These are phyloP conservation scores for Amylocarpus encephaloides DNA, from an alignment of 2,329 filamentous ascomycete genomes.

Conservation along the genomic window DNA sequence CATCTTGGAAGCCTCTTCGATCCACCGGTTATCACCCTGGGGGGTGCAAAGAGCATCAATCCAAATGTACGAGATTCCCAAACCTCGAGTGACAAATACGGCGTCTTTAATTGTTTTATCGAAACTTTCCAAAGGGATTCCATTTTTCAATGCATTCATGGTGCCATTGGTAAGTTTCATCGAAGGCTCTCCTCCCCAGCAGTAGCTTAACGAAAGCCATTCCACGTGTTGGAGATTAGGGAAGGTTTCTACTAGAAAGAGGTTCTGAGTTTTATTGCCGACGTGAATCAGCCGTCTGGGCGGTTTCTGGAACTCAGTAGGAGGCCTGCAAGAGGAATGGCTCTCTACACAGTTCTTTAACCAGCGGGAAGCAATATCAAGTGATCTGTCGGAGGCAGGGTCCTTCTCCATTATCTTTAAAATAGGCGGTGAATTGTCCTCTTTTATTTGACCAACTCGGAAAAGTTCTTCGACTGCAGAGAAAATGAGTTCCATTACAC, in stretches of 20 bases:
- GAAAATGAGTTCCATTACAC: no score
- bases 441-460: conserved; percentile 6
- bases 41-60: conserved; percentile 15
- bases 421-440: conserved; percentile 13
- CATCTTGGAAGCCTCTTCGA: conserved; percentile 14
- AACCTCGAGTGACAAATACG: conserved; percentile 12
- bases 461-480: no score
- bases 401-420: conserved; percentile 12
- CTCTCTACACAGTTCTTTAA: conserved; percentile 11
- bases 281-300: conserved; percentile 13
- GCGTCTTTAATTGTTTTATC: conserved; percentile 14
- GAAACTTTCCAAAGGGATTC: conserved; percentile 9
- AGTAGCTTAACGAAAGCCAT: conserved; percentile 14
- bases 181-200: conserved; percentile 13
- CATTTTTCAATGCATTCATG: conserved; percentile 9
- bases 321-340: conserved; percentile 11
- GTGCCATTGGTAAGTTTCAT: conserved; percentile 9
- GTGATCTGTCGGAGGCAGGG: conserved; percentile 9
- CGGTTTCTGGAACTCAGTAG: conserved; percentile 14
- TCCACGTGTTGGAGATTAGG: conserved; percentile 11
- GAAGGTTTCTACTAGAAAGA: conserved; percentile 12
- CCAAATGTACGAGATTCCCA: conserved; percentile 15
- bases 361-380: conserved; percentile 13
- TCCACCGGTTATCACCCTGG: conserved; percentile 10
- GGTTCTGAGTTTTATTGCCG: conserved; percentile 13